Conservation (phyloP, 192 early-diverging fungal species). For the Chytriomyces sp. region DNA sequence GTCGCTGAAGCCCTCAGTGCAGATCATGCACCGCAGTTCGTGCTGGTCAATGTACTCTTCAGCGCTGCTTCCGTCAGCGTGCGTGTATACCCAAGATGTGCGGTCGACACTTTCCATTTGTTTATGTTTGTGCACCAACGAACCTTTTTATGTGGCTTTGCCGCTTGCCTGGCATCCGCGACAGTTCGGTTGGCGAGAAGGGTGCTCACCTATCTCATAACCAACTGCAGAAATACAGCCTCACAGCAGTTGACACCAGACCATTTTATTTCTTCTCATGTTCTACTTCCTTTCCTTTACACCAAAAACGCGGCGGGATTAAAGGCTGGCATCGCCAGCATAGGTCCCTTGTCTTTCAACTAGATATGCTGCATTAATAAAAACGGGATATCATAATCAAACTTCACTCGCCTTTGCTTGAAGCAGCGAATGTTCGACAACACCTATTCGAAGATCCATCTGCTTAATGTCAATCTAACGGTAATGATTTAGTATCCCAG, state of each 20-base stretch:
- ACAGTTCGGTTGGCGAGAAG: too few relatives aligned
- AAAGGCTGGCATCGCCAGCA: conserved; percentile 26
- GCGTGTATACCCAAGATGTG: not conserved
- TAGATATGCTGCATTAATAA: not conserved
- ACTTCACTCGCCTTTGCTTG: conserved; percentile 44
- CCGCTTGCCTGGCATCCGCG: too few relatives aligned
- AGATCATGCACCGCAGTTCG: conserved; percentile 1
- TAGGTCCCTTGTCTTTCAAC: conserved; percentile 32
- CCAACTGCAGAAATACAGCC: too few relatives aligned
- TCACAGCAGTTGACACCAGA: too few relatives aligned
- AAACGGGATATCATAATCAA: not conserved
- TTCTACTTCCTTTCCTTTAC: not conserved
- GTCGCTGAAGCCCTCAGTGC: conserved; percentile 16
- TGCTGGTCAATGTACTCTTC: conserved; percentile 8
- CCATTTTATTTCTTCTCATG: too few relatives aligned
- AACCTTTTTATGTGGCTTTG: too few relatives aligned
- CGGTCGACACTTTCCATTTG: conserved; percentile 9
- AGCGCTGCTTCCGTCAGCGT: not conserved
- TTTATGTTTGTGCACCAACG: too few relatives aligned
- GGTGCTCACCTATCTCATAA: too few relatives aligned
- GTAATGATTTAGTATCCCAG: not conserved
- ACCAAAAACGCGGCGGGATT: conserved; percentile 23
- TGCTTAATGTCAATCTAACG: conserved; percentile 61
- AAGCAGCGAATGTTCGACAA: conserved; percentile 62
- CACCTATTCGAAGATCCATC: conserved; percentile 65